A percentile compares a stretch with the other conserved stretches of the same genome.
These are phyloP conservation scores for Patellaria atrata DNA, from an alignment of 495 filamentous ascomycete species.

Conservation along the genomic window DNA sequence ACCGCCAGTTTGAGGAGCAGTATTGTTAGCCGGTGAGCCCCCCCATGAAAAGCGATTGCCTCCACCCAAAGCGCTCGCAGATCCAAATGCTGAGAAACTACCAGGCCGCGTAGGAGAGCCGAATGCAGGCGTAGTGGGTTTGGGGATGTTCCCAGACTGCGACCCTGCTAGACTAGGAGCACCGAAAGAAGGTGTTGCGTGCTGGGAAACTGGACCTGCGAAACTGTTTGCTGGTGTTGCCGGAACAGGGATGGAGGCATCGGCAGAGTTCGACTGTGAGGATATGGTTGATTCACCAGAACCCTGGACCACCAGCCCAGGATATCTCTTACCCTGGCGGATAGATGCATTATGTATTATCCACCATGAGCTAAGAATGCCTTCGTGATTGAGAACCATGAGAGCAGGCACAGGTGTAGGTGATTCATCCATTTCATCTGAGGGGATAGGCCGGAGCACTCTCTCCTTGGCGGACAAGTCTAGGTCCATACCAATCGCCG, in stretches of 20 bases:
- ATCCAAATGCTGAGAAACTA: constrained; percentile 8
- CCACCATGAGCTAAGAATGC: constrained; percentile 77
- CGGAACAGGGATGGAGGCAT: constrained; percentile 12
- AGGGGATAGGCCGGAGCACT: constrained; percentile 61
- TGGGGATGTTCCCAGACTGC: constrained; percentile 4
- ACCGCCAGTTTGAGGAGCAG: constrained; percentile 3
- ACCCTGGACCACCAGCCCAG: constrained; percentile 43
- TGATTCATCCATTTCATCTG: constrained; percentile 56
- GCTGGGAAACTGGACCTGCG: not conserved
- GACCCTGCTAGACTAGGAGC: not conserved
- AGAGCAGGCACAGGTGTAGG: constrained; percentile 72
- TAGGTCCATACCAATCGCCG: constrained; percentile 62
- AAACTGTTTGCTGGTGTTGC: constrained; percentile 10
- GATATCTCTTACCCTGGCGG: constrained; percentile 53
- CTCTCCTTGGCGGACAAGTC: constrained; percentile 73
- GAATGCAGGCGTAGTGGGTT: constrained; percentile 15
- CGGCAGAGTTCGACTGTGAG: constrained; percentile 12
- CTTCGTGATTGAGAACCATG: constrained; percentile 79
- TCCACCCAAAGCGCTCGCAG: constrained; percentile 15
- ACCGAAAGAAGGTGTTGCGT: not conserved
- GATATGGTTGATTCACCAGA: constrained; percentile 16
- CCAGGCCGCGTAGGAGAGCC: not conserved
- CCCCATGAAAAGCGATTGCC: constrained; percentile 17
- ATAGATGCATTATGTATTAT: constrained; percentile 80
- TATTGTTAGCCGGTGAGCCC: constrained; percentile 3